phyloP scores from a whole-genome alignment of 2,329 filamentous ascomycete genomes.

The Cladosporium sp. region DNA sequence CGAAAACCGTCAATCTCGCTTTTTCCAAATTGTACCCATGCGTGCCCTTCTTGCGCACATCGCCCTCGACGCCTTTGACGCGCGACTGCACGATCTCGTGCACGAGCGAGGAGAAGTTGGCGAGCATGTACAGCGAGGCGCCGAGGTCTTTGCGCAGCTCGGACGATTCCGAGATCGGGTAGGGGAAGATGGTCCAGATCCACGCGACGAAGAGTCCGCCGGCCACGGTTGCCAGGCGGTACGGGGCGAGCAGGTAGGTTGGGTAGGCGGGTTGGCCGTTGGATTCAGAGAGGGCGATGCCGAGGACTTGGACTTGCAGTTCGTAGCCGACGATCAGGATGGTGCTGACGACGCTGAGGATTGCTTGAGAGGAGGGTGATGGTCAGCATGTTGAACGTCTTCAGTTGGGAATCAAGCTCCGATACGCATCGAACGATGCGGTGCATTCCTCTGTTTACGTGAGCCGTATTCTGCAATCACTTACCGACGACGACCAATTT shows the following conservation, averaged over 20 bases:
- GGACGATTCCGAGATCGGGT: slow-evolving; percentile 66
- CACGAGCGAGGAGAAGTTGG: slow-evolving; percentile 69
- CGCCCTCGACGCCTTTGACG: slow-evolving; percentile 55
- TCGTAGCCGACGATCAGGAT: slow-evolving; percentile 51
- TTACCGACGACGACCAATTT: slow-evolving; percentile 56
- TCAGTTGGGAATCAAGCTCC: no score
- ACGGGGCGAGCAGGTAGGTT: slow-evolving; percentile 66
- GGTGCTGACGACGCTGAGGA: slow-evolving; percentile 59
- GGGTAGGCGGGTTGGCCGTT: slow-evolving; percentile 67
- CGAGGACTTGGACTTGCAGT: slow-evolving; percentile 64
- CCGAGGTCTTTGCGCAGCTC: slow-evolving; percentile 66
- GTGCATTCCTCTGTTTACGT: no score
- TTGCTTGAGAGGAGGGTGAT: slow-evolving; percentile 16
- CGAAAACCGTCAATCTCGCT: slow-evolving; percentile 57
- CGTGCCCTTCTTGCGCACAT: slow-evolving; percentile 44
- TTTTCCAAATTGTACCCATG: slow-evolving; percentile 55
- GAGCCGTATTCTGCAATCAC: no score
- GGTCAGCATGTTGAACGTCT: no score
- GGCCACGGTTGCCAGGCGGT: slow-evolving; percentile 64
- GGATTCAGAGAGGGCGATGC: slow-evolving; percentile 49
- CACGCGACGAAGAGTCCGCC: slow-evolving; percentile 67
- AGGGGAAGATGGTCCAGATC: slow-evolving; percentile 74
- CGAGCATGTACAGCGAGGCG: slow-evolving; percentile 65
- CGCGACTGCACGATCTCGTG: slow-evolving; percentile 62
- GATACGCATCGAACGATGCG: no score